Base-by-base conservation (phyloP, 495 filamentous ascomycete species). In the Tuber magnatum region DNA sequence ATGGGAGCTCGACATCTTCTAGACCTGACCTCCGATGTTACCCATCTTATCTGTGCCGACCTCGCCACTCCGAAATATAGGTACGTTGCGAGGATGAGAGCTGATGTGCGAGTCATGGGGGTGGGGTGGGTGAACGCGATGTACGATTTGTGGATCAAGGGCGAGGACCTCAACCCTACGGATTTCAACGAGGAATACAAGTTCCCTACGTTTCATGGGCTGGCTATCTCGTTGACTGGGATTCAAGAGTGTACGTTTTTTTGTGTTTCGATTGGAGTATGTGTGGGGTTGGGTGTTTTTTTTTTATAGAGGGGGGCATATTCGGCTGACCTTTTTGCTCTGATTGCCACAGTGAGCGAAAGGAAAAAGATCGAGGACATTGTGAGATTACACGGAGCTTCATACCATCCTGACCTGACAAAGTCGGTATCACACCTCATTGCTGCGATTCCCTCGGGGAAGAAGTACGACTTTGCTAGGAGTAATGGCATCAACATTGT, bases 11-110 rank as follows among this genome's bases (percentile, higher is more conserved):
- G 87, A 74, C 91, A 94, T 85, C 91, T 91, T 75, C 90, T 92
- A 81, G 93, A 98, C 83, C 90, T 99, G n/a, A 98, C 95, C 44
- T 92, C 92, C 69, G 93, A 97, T 82, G 93, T 97, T 75, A 99
- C 95, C 4, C 95, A 99, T 85, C 88, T 99, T 42, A 89, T 99
- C 78, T 92, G 97, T 77, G 95, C 94, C 80, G 90, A 92, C 75
- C 91, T 91, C 74, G 87, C 93, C 78, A 97, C 94, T 0, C 88
- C 91, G 22, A 99, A 99, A 83, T 99, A 99, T 86, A 91, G 90
- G 81, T 97, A 95, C 84, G 94, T 97, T 80, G 95, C 95, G 38
- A 93, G 90, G 76, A 92, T 94, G 82, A 88, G 95, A 42, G 87
- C 90, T 46, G 95, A 99, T 82, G 90, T 99, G 78, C 89, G 88